Conservation (phyloP, 805 yeast species). For the Metschnikowia peoriensis region DNA sequence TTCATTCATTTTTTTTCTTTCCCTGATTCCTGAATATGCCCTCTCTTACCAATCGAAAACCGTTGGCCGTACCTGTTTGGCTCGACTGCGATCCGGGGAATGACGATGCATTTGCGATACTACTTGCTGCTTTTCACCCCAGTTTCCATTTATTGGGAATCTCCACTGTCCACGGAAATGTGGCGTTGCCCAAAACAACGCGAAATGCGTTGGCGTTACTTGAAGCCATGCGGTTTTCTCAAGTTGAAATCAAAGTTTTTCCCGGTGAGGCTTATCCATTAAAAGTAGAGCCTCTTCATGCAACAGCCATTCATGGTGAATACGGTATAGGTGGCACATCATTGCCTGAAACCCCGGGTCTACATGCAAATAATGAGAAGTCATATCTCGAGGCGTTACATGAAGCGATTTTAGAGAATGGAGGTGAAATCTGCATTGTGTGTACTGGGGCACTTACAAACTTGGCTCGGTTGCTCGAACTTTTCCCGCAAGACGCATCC, state of each 20-base stretch:
- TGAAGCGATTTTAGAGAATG: constrained; percentile 41
- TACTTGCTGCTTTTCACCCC: constrained; percentile 61
- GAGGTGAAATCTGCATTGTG: constrained; percentile 55
- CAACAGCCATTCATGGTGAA: constrained; percentile 68
- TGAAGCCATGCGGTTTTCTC: constrained; percentile 48
- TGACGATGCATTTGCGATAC: constrained; percentile 78
- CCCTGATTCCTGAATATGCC: constrained; percentile 3
- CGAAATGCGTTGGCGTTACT: constrained; percentile 65
- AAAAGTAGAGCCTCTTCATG: constrained; percentile 45
- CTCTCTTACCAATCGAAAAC: neutral
- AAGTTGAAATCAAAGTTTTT: constrained; percentile 58
- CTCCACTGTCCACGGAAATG: constrained; percentile 76
- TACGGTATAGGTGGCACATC: constrained; percentile 76
- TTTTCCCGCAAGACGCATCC: constrained; percentile 52
- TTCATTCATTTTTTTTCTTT: no score
- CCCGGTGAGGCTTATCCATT: constrained; percentile 64
- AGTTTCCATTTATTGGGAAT: constrained; percentile 60
- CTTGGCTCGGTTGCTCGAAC: constrained; percentile 52
- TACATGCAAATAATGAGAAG: constrained; percentile 22
- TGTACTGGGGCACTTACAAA: constrained; percentile 83
- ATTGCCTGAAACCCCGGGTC: constrained; percentile 50
- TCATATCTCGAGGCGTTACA: constrained; percentile 36
- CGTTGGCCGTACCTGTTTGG: constrained; percentile 61
- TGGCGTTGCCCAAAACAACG: constrained; percentile 63
- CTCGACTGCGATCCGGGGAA: constrained; percentile 92